Evolutionary conservation across 2,329 filamentous ascomycete genomes (phyloP).

Genomic region (Zymoseptoria pseudotritici): DNA sequence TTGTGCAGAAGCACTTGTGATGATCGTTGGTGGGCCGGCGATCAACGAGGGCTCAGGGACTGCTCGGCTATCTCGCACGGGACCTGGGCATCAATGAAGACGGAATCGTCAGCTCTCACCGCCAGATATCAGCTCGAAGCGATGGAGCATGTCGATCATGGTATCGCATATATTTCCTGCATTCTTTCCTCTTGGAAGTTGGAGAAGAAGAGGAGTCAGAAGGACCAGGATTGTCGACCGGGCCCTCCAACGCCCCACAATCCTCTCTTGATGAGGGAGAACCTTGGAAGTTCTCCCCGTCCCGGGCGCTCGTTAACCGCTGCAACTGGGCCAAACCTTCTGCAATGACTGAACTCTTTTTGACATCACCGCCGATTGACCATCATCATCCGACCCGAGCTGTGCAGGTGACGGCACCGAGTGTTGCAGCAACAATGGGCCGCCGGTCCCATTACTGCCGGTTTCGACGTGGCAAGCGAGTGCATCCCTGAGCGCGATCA

Average conservation of each 20-base stretch:
- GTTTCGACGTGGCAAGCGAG: conserved; percentile 12
- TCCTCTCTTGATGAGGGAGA: not conserved
- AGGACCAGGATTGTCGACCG: not conserved
- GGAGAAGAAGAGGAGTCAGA: not conserved
- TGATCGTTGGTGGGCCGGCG: not conserved
- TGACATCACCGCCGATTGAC: not conserved
- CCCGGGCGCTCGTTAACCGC: not conserved
- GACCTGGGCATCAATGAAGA: not conserved
- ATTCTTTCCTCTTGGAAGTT: not conserved
- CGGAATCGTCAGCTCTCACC: not conserved
- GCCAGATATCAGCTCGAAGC: conserved; percentile 12
- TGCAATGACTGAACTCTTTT: not conserved
- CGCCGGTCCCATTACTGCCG: not conserved
- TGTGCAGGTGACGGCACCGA: not conserved
- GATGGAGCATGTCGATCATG: conserved; percentile 1
- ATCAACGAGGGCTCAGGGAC: not conserved
- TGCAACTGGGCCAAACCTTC: not conserved
- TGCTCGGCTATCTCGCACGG: not conserved
- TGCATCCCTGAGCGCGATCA: conserved; percentile 16
- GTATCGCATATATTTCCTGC: not conserved
- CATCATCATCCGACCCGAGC: not conserved
- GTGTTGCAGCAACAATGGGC: not conserved
- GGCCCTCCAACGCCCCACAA: not conserved
- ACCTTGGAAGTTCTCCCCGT: not conserved
- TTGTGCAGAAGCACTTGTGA: not conserved